These are phyloP conservation scores for Suillus clintonianus DNA, from an alignment of 768 basidiomycete genomes.

Conservation along the genomic window DNA sequence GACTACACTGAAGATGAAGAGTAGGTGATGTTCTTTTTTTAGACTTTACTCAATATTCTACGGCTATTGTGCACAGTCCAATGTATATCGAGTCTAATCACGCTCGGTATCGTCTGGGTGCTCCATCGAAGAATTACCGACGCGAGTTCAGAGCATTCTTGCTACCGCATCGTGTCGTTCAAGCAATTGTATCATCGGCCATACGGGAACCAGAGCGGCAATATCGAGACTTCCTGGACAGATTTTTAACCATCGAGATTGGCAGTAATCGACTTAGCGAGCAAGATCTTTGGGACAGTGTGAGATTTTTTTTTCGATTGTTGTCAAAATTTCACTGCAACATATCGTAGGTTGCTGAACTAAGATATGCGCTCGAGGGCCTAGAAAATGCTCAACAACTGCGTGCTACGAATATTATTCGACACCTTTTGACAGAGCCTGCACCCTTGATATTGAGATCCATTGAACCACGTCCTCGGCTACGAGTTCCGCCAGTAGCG, in stretches of 20 bases:
- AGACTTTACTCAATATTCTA: neutral
- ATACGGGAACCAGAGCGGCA: slow-evolving; percentile 25
- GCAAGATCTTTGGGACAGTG: slow-evolving; percentile 29
- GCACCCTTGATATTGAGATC: slow-evolving; percentile 16
- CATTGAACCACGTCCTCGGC: neutral
- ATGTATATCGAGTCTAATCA: slow-evolving; percentile 65
- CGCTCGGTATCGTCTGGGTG: slow-evolving; percentile 62
- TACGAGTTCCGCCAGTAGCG: neutral
- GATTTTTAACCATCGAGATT: slow-evolving; percentile 25
- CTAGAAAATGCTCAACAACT: slow-evolving; percentile 21
- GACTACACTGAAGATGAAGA: slow-evolving; percentile 51
- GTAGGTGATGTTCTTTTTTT: slow-evolving; percentile 40
- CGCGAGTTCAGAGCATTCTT: slow-evolving; percentile 49
- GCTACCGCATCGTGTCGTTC: slow-evolving; percentile 50
- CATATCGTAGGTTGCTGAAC: slow-evolving; percentile 18
- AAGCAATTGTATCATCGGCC: slow-evolving; percentile 42
- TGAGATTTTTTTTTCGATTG: slow-evolving; percentile 10
- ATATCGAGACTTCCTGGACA: slow-evolving; percentile 37
- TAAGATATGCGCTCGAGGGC: slow-evolving; percentile 22
- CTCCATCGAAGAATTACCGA: slow-evolving; percentile 48
- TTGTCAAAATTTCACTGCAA: neutral
- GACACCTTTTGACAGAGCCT: slow-evolving; percentile 14
- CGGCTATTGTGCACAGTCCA: slow-evolving; percentile 42
- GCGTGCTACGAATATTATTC: slow-evolving; percentile 20
- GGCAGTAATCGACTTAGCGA: slow-evolving; percentile 19